Evolutionary conservation across 345 rosid species (phyloP).

Genomic region (Eucalyptus cloeziana): DNA sequence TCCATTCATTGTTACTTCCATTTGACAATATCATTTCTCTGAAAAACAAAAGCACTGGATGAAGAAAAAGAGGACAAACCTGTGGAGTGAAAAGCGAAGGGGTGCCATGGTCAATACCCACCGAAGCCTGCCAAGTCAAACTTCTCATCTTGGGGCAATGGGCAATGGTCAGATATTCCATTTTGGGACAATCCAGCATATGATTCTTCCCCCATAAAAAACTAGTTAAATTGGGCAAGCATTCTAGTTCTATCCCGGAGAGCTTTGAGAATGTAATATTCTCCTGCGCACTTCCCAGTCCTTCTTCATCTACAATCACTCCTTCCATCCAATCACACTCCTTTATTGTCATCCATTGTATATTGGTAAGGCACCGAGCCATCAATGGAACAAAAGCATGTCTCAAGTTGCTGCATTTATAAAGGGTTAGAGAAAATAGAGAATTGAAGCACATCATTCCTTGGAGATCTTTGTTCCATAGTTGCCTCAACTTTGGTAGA

Average conservation of each 20-base stretch:
- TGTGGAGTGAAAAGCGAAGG: not conserved
- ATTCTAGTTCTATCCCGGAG: fast-evolving
- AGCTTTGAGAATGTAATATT: not conserved
- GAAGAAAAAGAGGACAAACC: not conserved
- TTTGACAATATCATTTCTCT: no score
- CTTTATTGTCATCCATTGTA: fast-evolving
- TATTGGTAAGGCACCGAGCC: not conserved
- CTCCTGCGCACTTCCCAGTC: fast-evolving
- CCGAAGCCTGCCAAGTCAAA: fast-evolving
- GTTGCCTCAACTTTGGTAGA: not conserved
- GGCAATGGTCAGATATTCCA: fast-evolving
- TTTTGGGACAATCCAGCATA: fast-evolving
- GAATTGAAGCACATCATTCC: no score
- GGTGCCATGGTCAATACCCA: not conserved
- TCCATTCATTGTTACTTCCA: not conserved
- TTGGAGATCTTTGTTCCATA: not conserved
- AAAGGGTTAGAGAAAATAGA: not conserved
- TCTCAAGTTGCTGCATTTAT: not conserved
- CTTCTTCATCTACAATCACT: no score
- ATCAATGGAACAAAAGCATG: not conserved
- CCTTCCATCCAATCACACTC: no score
- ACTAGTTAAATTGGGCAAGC: not conserved
- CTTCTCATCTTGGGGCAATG: not conserved
- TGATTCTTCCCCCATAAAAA: not conserved
- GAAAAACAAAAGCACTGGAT: fast-evolving